Evolutionary conservation across 768 basidiomycete species (phyloP), one percentile per base, ranked within the genome.

Genomic region (Boletellus ananas): DNA sequence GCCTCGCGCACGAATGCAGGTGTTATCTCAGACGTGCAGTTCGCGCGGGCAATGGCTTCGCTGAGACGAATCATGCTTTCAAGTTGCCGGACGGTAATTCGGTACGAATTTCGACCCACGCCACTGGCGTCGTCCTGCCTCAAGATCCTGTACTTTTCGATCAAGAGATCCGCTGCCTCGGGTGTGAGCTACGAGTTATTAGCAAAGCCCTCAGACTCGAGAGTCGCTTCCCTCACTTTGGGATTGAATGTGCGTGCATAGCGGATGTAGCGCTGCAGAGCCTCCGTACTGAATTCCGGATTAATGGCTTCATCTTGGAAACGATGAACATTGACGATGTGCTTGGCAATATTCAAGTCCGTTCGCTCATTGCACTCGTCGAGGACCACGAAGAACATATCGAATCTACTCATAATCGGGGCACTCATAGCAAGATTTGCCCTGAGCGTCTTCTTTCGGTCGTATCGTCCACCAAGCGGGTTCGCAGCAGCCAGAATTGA

Each of bases 321-420:
- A 11, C 94, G 84, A 71, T 98, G 96, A 9, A 98, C 92, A 67
- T 95, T 93, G 46, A 99, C 94, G 53, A 99, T 98, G 68, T 99
- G 96, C 67, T 83, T 84, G 34, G 96, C 96, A 56, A 99, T 89
- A 63, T 93, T 91, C 63, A 91, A 69, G 62, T 99, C 96, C 52
- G 85, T 89, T 66, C 80, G 87, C 65, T 92, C 89, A 65, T 97
- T 85, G 69, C 94, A 97, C 62, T 99, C 94, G 61, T 99, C 96
- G 45, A 99, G 78, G 11, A 99, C 93, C 47, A 99, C 91, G 65
- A 98, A 99, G 76, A 98, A 98, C 58, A 99, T 65, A 68, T 99
- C 96, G 58, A 92, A 99, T 52, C 96, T 84, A 70, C 92, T 94
- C 95, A 99, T 98, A 70, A 99, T 98, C 1, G 96, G 96, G 0